phyloP scores from a whole-genome alignment of 2,329 filamentous ascomycete genomes.

The Trichoderma cornu-damae region DNA sequence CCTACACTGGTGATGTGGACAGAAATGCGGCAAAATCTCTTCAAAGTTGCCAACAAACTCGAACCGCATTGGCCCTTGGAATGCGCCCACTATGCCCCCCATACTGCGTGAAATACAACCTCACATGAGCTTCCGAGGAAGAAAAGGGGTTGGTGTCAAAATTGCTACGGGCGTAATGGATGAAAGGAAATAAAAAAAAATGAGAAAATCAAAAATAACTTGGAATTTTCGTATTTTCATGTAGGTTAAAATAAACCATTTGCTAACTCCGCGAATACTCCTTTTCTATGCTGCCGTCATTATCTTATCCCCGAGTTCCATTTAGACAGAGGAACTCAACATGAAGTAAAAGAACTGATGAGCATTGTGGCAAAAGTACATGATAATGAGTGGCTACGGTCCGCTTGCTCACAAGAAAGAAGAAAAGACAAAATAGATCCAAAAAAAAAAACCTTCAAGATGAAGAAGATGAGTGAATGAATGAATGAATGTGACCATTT shows the following conservation, averaged over 20 bases:
- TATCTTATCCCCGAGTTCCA: background rate
- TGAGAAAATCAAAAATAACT: background rate
- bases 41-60: too few relatives aligned
- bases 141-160: background rate
- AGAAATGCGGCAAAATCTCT: too few relatives aligned
- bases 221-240: background rate
- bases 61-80: too few relatives aligned
- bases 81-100: background rate
- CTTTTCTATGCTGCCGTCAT: background rate
- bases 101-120: too few relatives aligned
- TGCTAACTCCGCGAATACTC: background rate
- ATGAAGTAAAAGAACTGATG: background rate
- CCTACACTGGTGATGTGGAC: background rate
- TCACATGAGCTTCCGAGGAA: background rate
- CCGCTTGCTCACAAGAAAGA: background rate
- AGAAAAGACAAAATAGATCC: background rate
- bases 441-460: too few relatives aligned
- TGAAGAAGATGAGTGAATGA: background rate
- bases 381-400: slow-evolving; percentile 4
- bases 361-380: background rate
- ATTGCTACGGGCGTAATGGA: background rate
- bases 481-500: background rate
- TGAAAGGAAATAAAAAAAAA: background rate
- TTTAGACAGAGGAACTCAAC: background rate
- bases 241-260: background rate